phyloP scores from a whole-genome alignment of 2,329 filamentous ascomycete species.

The Dothideomycetes sp. region DNA sequence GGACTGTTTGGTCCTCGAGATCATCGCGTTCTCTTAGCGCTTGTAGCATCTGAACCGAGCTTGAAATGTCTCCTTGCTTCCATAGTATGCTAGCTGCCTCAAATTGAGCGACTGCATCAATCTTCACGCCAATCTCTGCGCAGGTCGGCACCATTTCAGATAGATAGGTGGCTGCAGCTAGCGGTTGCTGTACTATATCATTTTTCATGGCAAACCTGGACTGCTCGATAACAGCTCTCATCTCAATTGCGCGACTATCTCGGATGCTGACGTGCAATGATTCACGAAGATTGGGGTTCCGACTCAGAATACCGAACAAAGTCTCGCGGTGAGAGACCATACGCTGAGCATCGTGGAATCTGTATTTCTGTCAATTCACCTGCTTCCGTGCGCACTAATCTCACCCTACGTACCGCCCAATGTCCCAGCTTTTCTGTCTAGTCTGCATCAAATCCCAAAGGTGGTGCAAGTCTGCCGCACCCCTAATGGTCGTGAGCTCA shows the following conservation, averaged over 20 bases:
- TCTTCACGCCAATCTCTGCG: constrained; percentile 57
- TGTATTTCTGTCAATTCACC: constrained; percentile 23
- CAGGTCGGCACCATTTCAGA: constrained; percentile 64
- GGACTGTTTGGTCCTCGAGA: constrained; percentile 57
- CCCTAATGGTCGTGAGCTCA: constrained; percentile 51
- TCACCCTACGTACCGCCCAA: constrained; percentile 65
- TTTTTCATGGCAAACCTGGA: constrained; percentile 70
- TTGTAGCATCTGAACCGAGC: constrained; percentile 82
- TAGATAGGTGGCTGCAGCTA: constrained; percentile 77
- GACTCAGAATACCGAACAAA: constrained; percentile 66
- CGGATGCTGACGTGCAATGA: constrained; percentile 50
- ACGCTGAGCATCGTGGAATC: constrained; percentile 66
- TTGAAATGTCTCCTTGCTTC: constrained; percentile 83
- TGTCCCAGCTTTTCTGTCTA: constrained; percentile 67
- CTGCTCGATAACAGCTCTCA: constrained; percentile 64
- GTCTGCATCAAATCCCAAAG: constrained; percentile 52
- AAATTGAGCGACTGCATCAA: constrained; percentile 66
- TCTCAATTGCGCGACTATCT: constrained; percentile 60
- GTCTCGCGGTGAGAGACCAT: constrained; percentile 77
- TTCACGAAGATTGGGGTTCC: constrained; percentile 52
- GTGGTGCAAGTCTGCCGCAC: constrained; percentile 44
- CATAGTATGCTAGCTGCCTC: constrained; percentile 86
- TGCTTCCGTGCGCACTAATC: too few relatives aligned
- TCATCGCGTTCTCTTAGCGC: constrained; percentile 52
- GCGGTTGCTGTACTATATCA: constrained; percentile 70